A percentile compares a stretch with the other conserved stretches of the same genome.
Conservation (phyloP, 805 yeast species). For the Peterozyma xylosa region DNA sequence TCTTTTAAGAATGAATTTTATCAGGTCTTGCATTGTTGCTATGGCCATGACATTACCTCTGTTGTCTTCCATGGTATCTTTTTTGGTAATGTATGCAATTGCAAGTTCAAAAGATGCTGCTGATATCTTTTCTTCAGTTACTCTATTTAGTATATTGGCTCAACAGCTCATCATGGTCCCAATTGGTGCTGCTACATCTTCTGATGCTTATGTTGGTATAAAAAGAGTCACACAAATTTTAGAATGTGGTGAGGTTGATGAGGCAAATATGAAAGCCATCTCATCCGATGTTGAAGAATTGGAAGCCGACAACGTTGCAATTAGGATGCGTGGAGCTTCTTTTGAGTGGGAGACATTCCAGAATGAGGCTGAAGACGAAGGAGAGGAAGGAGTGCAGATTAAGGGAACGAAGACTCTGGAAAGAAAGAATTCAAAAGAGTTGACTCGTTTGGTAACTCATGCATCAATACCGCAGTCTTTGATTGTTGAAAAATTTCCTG, state of each 20-base stretch:
- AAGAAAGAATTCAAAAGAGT: background rate
- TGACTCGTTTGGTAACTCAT: too few relatives aligned
- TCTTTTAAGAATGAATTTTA: slow-evolving; percentile 54
- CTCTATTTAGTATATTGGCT: slow-evolving; percentile 56
- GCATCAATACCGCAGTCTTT: background rate
- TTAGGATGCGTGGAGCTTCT: slow-evolving; percentile 38
- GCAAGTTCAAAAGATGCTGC: slow-evolving; percentile 40
- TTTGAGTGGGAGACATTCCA: slow-evolving; percentile 56
- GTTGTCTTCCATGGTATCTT: slow-evolving; percentile 60
- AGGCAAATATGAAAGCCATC: slow-evolving; percentile 15
- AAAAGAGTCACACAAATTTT: slow-evolving; percentile 44
- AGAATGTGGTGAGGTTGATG: slow-evolving; percentile 23
- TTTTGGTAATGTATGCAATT: slow-evolving; percentile 26
- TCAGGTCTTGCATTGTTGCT: slow-evolving; percentile 57
- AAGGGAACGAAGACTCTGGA: too few relatives aligned
- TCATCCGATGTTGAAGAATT: background rate
- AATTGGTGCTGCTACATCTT: slow-evolving; percentile 50
- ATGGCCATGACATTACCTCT: slow-evolving; percentile 59
- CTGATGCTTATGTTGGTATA: slow-evolving; percentile 50
- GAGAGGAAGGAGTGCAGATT: slow-evolving; percentile 7
- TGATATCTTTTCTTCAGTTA: slow-evolving; percentile 59
- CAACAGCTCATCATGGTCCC: slow-evolving; percentile 62
- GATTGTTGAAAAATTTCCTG: slow-evolving; percentile 17
- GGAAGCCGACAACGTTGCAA: slow-evolving; percentile 20
- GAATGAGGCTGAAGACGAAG: slow-evolving; percentile 13